Conservation (phyloP, 2,329 filamentous ascomycete genomes). For the Xylaria sp. region DNA sequence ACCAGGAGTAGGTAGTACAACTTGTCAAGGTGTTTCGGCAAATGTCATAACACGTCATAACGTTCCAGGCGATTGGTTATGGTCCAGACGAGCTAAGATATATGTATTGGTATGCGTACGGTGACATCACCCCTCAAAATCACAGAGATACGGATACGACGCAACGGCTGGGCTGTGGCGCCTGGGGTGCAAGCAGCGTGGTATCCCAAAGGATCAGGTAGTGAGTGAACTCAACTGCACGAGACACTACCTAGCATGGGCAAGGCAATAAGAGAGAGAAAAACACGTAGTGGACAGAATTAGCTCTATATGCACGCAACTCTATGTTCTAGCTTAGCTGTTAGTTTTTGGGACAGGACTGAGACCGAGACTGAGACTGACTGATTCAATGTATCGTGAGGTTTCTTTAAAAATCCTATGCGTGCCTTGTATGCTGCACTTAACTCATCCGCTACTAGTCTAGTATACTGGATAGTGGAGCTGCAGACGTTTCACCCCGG, state of each 20-base stretch:
- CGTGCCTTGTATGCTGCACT: neutral
- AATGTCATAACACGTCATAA: neutral
- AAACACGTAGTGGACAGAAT: no score
- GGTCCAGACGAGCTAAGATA: neutral
- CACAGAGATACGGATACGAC: neutral
- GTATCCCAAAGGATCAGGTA: neutral
- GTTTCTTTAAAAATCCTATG: no score
- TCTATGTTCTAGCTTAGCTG: no score
- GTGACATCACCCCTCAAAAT: constrained; percentile 5
- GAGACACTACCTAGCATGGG: neutral
- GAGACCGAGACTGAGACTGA: no score
- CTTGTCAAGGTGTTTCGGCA: neutral
- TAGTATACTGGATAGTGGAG: neutral
- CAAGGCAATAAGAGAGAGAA: neutral
- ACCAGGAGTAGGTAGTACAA: neutral
- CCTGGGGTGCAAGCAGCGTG: neutral
- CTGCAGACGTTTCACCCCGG: neutral
- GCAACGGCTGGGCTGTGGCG: neutral
- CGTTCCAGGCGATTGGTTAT: neutral
- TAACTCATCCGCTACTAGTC: neutral
- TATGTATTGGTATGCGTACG: neutral
- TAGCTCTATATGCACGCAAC: no score
- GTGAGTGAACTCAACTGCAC: neutral
- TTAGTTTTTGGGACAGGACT: no score
- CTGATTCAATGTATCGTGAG: no score